Conservation (phyloP, 2,329 filamentous ascomycete genomes). For the Ophiostoma sp. region DNA sequence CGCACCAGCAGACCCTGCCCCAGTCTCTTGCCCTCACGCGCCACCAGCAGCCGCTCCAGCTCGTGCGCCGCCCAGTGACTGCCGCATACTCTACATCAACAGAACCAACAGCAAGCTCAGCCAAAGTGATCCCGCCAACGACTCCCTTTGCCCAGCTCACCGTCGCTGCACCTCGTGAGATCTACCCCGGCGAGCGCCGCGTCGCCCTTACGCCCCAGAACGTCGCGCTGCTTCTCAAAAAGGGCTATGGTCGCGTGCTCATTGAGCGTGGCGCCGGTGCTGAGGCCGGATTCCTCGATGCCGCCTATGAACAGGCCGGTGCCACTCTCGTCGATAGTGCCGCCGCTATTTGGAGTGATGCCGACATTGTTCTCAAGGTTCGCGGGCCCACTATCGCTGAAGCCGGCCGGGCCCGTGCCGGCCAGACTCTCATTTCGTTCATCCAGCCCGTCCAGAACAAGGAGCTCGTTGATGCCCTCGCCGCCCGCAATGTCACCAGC, state of each 20-base stretch:
- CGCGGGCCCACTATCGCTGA: conserved; percentile 67
- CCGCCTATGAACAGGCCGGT: conserved; percentile 70
- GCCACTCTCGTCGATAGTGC: conserved; percentile 64
- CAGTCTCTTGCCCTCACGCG: conserved; percentile 21
- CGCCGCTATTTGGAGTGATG: conserved; percentile 63
- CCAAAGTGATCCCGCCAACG: conserved; percentile 36
- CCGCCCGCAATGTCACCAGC: conserved; percentile 62
- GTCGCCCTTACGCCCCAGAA: conserved; percentile 83
- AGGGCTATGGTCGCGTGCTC: conserved; percentile 71
- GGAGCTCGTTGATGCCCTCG: conserved; percentile 65
- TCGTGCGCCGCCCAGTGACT: neutral
- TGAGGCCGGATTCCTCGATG: conserved; percentile 69
- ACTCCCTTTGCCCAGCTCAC: conserved; percentile 66
- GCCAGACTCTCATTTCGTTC: conserved; percentile 74
- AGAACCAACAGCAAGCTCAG: neutral
- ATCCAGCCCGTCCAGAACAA: conserved; percentile 78
- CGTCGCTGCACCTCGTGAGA: conserved; percentile 74
- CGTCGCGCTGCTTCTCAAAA: conserved; percentile 74
- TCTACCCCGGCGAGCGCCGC: conserved; percentile 70
- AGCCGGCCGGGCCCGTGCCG: conserved; percentile 60
- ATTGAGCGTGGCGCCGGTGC: conserved; percentile 76
- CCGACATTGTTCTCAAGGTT: conserved; percentile 80
- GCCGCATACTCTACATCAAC: conserved; percentile 22
- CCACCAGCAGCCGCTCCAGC: neutral
- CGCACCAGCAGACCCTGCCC: too few relatives aligned